phyloP scores from a whole-genome alignment of 495 filamentous ascomycete genomes.

The Trichoderma asperelloides region DNA sequence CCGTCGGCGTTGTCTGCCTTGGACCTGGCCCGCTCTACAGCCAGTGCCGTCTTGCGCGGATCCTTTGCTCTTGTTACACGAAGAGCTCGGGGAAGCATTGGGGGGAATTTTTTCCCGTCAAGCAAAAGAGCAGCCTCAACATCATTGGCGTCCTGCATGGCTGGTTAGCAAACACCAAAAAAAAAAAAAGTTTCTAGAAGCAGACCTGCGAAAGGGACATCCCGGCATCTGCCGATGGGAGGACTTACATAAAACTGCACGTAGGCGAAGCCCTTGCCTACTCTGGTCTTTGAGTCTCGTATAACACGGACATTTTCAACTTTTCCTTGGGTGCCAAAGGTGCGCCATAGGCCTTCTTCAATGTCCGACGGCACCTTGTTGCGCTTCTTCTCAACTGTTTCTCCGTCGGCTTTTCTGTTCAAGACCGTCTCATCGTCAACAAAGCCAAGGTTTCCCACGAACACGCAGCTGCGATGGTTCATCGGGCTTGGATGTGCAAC shows the following conservation, averaged over 20 bases:
- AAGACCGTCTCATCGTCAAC: conserved; percentile 72
- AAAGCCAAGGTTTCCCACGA: conserved; percentile 93
- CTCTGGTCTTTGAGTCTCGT: conserved; percentile 76
- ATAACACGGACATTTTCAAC: conserved; percentile 94
- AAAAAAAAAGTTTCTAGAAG: neutral
- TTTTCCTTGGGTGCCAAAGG: conserved; percentile 64
- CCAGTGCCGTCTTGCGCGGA: conserved; percentile 56
- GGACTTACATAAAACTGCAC: conserved; percentile 72
- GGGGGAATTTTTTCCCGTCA: conserved; percentile 85
- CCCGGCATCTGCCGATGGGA: conserved; percentile 4
- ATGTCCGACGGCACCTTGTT: conserved; percentile 69
- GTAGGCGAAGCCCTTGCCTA: conserved; percentile 96
- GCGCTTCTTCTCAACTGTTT: conserved; percentile 53
- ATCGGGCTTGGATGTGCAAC: conserved; percentile 77
- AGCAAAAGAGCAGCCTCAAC: conserved; percentile 83
- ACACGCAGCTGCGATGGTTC: conserved; percentile 85
- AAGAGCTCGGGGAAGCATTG: conserved; percentile 78
- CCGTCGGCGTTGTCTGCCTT: conserved; percentile 8
- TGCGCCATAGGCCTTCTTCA: conserved; percentile 91
- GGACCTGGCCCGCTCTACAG: conserved; percentile 24
- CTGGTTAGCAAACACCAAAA: neutral
- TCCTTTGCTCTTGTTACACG: conserved; percentile 80
- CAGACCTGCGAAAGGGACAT: neutral
- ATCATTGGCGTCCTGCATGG: conserved; percentile 59
- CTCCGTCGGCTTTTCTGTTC: conserved; percentile 48